Conservation (phyloP, 306 rosid species). For the Erythrophleum fordii region DNA sequence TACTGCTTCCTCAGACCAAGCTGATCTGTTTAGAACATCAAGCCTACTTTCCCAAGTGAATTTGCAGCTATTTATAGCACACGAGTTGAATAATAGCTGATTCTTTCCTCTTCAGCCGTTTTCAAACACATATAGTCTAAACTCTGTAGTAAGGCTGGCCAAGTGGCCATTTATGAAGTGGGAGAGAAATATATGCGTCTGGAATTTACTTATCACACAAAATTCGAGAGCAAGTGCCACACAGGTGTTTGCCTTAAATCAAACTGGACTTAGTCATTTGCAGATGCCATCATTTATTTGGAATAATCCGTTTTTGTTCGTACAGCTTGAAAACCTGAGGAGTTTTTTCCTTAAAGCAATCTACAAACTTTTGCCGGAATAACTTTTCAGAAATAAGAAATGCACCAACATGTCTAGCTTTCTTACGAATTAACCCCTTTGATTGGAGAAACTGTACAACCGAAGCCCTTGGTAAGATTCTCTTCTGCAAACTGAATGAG, state of each 20-base stretch:
- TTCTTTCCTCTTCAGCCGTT: too few species aligned
- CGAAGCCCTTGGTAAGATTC: slow-evolving; percentile 48
- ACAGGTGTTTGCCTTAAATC: neutral
- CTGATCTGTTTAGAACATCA: too few species aligned
- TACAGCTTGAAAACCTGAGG: slow-evolving; percentile 42
- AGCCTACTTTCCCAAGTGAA: neutral
- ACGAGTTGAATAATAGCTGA: neutral
- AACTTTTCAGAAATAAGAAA: neutral
- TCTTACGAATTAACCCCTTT: slow-evolving; percentile 38
- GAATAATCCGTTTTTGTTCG: slow-evolving; percentile 14
- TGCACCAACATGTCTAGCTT: neutral
- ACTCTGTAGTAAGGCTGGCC: neutral
- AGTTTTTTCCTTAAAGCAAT: slow-evolving; percentile 24
- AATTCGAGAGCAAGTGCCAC: neutral
- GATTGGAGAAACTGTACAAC: slow-evolving; percentile 43
- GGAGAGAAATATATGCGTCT: neutral
- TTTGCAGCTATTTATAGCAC: too few species aligned
- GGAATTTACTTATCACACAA: too few species aligned
- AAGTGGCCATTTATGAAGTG: neutral
- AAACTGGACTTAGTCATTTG: neutral
- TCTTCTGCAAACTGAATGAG: slow-evolving; percentile 42
- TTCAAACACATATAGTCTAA: neutral
- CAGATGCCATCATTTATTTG: neutral
- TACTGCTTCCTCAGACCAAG: too few species aligned
- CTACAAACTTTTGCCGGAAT: slow-evolving; percentile 38